These are phyloP conservation scores for Strobilomyces dryophilus DNA, from an alignment of 768 basidiomycete species.

Conservation along the genomic window DNA sequence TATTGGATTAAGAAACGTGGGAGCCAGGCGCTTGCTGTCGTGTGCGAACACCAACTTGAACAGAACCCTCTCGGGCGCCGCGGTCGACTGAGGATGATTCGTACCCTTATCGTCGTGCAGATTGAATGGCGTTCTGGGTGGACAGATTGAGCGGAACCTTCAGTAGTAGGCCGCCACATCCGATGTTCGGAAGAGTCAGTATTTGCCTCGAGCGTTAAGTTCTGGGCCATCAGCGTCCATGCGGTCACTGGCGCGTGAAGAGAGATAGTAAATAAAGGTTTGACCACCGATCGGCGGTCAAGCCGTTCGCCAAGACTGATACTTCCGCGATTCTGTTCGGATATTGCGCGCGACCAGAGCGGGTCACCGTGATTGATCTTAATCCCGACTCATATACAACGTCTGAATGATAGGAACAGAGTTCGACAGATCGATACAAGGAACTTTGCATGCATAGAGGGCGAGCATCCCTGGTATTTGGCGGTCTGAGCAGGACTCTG, in stretches of 20 bases:
- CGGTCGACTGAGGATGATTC: background rate
- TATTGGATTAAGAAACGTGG: background rate
- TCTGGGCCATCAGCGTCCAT: background rate
- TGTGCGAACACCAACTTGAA: background rate
- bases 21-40: background rate
- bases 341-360: background rate
- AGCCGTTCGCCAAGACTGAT: background rate
- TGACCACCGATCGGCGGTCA: background rate
- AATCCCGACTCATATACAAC: constrained; percentile 5
- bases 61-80: background rate
- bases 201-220: background rate
- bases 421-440: background rate
- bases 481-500: background rate
- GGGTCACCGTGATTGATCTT: background rate
- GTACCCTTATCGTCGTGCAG: background rate
- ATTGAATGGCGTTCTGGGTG: constrained; percentile 5
- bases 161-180: background rate
- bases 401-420: background rate
- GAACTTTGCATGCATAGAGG: background rate
- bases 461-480: constrained; percentile 12
- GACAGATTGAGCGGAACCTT: background rate
- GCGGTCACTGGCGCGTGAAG: background rate
- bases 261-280: background rate
- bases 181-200: background rate
- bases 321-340: background rate